Evolutionary conservation across 2,329 filamentous ascomycete species (phyloP), one percentile per base, ranked within the genome.

Genomic region (Exophiala xenobiotica): DNA sequence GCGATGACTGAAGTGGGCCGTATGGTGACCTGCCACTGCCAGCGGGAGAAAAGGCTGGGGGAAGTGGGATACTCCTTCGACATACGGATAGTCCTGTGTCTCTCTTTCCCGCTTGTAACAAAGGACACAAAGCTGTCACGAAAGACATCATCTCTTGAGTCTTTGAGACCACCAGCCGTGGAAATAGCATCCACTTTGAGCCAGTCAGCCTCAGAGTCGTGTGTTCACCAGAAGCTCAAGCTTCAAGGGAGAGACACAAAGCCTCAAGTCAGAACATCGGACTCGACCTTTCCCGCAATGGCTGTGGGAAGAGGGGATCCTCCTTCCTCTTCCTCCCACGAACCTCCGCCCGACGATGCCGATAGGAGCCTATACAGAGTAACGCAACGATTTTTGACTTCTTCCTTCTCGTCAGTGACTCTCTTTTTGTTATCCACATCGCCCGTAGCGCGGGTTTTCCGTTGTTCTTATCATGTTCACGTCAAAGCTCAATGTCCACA

Each of bases 31-130:
- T 35, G 31, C 31, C 31, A 35, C 40, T 49, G 16, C 12, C 38
- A 22, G 38, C 20, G 37, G 46, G 44, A 29, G 19, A 9, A 27
- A 43, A 38, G 47, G 47, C 47, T 49, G 47, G 47, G 47, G 47
- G 27, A 37, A 43, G 46, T 48, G 35, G 46, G 37, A 39, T 22
- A 6, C 22, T n/a, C 19, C 19, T 35, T 35, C 31, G 18, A 14
- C 31, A 8, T 14, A n/a, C n/a, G n/a, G 31, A 35, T 5, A 9
- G n/a, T 14, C 19, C 20, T 40, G 38, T 40, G 19, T 24, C 14
- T 40, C 19, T 23, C 19, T 35, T 35, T 9, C 12, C n/a, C n/a
- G n/a, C n/a, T n/a, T n/a, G n/a, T n/a, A n/a, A n/a, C n/a, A n/a
- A n/a, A n/a, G n/a, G n/a, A n/a, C n/a, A n/a, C n/a, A n/a, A n/a